Base-by-base conservation (phyloP, 1,284 basidiomycete species). In the Heterobasidion annosum region DNA sequence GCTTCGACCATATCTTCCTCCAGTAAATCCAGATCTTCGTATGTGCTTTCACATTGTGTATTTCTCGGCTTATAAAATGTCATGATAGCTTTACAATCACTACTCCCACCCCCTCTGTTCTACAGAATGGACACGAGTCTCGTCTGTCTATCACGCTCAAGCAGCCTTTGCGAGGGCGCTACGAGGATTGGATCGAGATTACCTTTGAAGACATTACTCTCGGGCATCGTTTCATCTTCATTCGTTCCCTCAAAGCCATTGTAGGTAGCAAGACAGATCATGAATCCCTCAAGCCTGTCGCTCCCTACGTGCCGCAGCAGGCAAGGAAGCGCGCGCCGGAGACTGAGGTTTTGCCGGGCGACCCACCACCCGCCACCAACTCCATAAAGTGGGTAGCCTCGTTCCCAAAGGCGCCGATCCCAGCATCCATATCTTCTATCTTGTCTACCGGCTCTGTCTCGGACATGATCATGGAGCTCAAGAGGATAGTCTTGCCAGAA, bases 261-360 rank as follows among this genome's bases (percentile, higher is more conserved):
- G 67, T 74, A 3, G 73, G 72, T 1, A 68, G 63, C 51, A 57
- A 62, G 51, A 76, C 64, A 0, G 79, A 81, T 53, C 74, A 82
- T 54, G 73, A 80, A 15, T 57, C 65, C 0, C 65, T 86, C 18
- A 69, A 70, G 48, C 78, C 83, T 0, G 67, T 55, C 4, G 66
- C 73, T 0, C 82, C 83, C 0, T 86, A 81, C 61, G 67, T 74
- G 9, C 79, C 81, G 2, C 72, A 73, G 1, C 63, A 68, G 12
- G 71, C 73, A 1, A 67, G 67, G 0, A 56, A 58, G 0, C 67
- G 78, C 19, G 69, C 72, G 16, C 65, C 68, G 0, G 78, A 77
- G 49, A 65, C 58, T 3, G 59, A 70, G 0, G 65, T 83, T 19
- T 66, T 82, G 0, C 71, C 72, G 33, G 83, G 83, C 1, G 70